Evolutionary conservation across 805 yeast genomes (phyloP).

Genomic region (Zygosaccharomyces bisporus): DNA sequence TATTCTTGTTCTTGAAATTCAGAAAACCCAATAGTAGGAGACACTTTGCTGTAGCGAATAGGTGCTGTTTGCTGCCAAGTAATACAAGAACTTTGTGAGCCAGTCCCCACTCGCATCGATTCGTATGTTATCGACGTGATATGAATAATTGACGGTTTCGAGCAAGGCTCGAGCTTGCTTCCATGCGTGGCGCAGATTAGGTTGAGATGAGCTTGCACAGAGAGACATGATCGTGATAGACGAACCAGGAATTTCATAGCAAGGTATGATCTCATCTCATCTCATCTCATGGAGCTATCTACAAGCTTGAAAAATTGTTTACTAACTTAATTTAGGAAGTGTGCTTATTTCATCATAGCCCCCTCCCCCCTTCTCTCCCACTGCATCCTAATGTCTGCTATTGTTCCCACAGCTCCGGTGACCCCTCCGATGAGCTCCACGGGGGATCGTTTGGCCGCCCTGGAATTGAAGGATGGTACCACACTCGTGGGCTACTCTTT

Average conservation of each 20-base stretch:
- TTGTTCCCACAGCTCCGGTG: slow-evolving; percentile 70
- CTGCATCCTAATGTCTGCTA: slow-evolving; percentile 34
- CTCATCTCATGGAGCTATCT: neutral
- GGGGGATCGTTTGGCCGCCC: slow-evolving; percentile 78
- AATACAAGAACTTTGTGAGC: slow-evolving; percentile 5
- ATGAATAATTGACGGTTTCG: neutral
- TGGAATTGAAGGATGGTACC: slow-evolving; percentile 84
- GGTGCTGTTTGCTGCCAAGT: slow-evolving; percentile 5
- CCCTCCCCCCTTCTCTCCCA: slow-evolving; percentile 3
- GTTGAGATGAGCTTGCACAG: slow-evolving; percentile 1
- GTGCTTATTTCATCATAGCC: slow-evolving; percentile 5
- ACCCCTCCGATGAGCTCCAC: slow-evolving; percentile 85
- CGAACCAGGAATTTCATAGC: slow-evolving; percentile 3
- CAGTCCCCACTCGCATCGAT: slow-evolving; percentile 8
- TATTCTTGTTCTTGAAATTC: neutral
- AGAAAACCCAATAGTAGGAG: slow-evolving; percentile 13
- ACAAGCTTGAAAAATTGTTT: neutral
- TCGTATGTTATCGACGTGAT: slow-evolving; percentile 2
- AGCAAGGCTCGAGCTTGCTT: neutral
- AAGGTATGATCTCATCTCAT: neutral
- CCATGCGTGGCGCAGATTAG: neutral
- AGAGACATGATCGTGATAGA: neutral
- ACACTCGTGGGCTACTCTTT: slow-evolving; percentile 93
- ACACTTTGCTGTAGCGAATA: slow-evolving; percentile 10
- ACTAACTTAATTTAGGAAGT: slow-evolving; percentile 6